These are phyloP conservation scores for Leucosporidium creatinivorum DNA, from an alignment of 768 basidiomycete species.

Conservation along the genomic window DNA sequence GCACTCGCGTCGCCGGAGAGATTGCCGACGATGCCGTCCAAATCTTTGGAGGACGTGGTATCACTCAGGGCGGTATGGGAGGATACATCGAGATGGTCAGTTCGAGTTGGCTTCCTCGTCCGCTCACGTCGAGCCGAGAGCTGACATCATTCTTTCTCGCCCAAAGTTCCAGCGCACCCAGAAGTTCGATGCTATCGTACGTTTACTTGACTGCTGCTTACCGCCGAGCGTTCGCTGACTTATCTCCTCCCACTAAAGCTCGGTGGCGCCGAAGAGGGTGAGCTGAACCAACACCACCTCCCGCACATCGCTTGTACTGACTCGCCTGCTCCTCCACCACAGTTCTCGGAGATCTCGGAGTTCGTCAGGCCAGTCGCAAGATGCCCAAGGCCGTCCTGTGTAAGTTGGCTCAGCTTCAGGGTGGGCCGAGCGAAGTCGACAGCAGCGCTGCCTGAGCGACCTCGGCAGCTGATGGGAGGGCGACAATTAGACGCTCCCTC, in stretches of 20 bases:
- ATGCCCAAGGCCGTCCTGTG: conserved; percentile 31
- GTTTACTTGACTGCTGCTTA: neutral
- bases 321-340: neutral
- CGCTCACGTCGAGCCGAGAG: neutral
- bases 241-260: neutral
- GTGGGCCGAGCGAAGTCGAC: no score
- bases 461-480: no score
- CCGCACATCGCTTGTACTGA: neutral
- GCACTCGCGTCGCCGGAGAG: conserved; percentile 22
- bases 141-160: no score
- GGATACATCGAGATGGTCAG: conserved; percentile 11
- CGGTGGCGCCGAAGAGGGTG: conserved; percentile 23
- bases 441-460: no score
- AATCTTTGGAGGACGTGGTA: conserved; percentile 77
- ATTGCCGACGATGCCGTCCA: conserved; percentile 59
- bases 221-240: neutral
- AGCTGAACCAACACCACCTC: neutral
- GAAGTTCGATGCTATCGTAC: conserved; percentile 22
- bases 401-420: no score
- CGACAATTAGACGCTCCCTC: no score
- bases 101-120: neutral
- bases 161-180: conserved; percentile 1
- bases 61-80: conserved; percentile 50
- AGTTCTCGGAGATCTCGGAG: conserved; percentile 30
- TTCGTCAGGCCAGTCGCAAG: conserved; percentile 29